phyloP scores from a whole-genome alignment of 805 yeast species.

The Danielia oregonensis region DNA sequence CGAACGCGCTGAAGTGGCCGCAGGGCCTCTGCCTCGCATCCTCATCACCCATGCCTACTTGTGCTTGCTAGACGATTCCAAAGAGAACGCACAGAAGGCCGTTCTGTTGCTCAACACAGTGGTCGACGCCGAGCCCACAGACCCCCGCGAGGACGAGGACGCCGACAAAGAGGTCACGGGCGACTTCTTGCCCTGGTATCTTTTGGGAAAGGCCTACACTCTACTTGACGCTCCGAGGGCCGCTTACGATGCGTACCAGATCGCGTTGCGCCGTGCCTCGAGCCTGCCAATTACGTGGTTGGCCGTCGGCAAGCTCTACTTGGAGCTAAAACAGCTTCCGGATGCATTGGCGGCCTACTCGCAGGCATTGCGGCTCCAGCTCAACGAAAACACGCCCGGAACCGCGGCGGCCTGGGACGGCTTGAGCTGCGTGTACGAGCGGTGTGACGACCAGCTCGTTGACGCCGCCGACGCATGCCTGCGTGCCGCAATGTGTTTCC shows the following conservation, averaged over 20 bases:
- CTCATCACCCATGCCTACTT: slow-evolving; percentile 49
- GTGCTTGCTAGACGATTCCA: slow-evolving; percentile 31
- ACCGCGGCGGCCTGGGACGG: slow-evolving; percentile 67
- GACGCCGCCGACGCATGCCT: slow-evolving; percentile 61
- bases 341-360: slow-evolving; percentile 68
- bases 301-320: slow-evolving; percentile 58
- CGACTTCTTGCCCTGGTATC: slow-evolving; percentile 57
- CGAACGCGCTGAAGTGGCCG: slow-evolving; percentile 42
- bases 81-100: slow-evolving; percentile 13
- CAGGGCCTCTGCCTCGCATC: slow-evolving; percentile 44
- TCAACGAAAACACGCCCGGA: slow-evolving; percentile 43
- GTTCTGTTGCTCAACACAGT: slow-evolving; percentile 17
- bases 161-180: slow-evolving; percentile 23
- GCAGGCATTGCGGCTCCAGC: slow-evolving; percentile 54
- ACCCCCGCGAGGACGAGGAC: slow-evolving; percentile 11
- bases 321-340: slow-evolving; percentile 55
- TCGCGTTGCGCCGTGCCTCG: slow-evolving; percentile 51
- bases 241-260: slow-evolving; percentile 54
- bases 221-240: slow-evolving; percentile 42
- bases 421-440: slow-evolving; percentile 55
- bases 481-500: slow-evolving; percentile 49
- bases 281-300: slow-evolving; percentile 62
- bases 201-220: slow-evolving; percentile 52
- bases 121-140: slow-evolving; percentile 17
- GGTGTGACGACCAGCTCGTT: slow-evolving; percentile 55